Conservation (phyloP, 306 rosid genomes). For the Fragaria ananassa region DNA sequence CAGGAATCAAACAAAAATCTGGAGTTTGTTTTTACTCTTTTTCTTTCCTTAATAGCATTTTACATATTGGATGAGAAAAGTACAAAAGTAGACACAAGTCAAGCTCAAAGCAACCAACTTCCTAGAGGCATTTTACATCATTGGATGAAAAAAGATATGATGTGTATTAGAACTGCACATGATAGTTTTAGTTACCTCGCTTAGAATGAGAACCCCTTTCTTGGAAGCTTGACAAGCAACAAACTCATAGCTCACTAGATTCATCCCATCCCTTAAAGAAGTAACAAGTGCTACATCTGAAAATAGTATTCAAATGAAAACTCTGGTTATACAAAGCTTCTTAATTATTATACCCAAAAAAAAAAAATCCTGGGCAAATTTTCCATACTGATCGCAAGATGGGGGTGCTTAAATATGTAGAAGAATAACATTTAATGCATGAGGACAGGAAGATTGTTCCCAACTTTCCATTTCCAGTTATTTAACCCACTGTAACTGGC, state of each 20-base stretch:
- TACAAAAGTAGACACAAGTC: neutral
- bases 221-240: constrained; percentile 94
- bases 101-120: neutral
- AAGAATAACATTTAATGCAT: neutral
- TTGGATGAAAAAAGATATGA: neutral
- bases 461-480: neutral
- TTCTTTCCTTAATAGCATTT: neutral
- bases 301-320: constrained; percentile 20
- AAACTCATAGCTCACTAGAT: constrained; percentile 95
- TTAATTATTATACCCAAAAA: neutral
- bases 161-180: neutral
- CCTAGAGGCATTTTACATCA: neutral
- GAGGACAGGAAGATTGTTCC: neutral
- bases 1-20: neutral
- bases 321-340: neutral
- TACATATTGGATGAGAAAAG: neutral
- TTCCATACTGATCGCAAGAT: constrained; percentile 8
- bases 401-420: neutral
- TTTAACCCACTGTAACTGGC: neutral
- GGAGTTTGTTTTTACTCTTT: neutral
- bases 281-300: constrained; percentile 95
- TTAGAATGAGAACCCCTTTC: constrained; percentile 93
- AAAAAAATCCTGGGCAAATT: constrained; percentile 7
- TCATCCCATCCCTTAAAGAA: constrained; percentile 97
- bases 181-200: constrained; percentile 59